Evolutionary conservation across 306 rosid species (phyloP).

Genomic region (Amphicarpaea edgeworthii): DNA sequence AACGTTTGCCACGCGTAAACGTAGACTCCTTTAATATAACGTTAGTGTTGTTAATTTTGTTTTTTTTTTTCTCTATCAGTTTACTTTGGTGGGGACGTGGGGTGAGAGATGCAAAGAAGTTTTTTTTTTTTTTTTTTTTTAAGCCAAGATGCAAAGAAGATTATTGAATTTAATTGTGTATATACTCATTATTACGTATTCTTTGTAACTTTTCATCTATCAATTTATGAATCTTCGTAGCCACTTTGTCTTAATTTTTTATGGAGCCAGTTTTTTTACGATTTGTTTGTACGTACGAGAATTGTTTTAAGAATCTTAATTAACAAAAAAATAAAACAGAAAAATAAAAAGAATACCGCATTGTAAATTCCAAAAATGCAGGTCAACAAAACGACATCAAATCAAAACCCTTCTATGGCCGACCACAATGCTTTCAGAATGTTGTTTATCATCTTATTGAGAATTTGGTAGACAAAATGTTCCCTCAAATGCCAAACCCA

Average conservation of each 20-base stretch:
- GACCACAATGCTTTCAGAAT: slow-evolving; percentile 28
- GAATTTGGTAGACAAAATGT: slow-evolving; percentile 14
- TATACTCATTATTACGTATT: not conserved
- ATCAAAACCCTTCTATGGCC: not conserved
- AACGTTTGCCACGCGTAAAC: slow-evolving; percentile 5
- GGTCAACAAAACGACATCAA: not conserved
- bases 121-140: too few relatives aligned
- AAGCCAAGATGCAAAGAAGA: too few relatives aligned
- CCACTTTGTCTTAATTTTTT: too few relatives aligned
- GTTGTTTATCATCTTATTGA: not conserved
- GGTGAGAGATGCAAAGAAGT: too few relatives aligned
- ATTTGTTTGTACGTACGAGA: too few relatives aligned
- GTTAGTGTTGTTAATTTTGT: not conserved
- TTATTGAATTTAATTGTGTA: not conserved
- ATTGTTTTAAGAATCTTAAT: too few relatives aligned
- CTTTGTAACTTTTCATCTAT: slow-evolving; percentile 1
- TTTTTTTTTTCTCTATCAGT: too few relatives aligned
- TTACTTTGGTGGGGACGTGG: too few relatives aligned
- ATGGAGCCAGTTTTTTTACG: too few relatives aligned
- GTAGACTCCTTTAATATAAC: not conserved
- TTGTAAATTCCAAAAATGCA: not conserved
- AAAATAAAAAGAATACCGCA: not conserved
- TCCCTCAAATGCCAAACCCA: slow-evolving; percentile 4
- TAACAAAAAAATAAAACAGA: too few relatives aligned
- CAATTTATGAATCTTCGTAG: not conserved